phyloP scores from a whole-genome alignment of 306 rosid genomes.

The Fagus crenata region DNA sequence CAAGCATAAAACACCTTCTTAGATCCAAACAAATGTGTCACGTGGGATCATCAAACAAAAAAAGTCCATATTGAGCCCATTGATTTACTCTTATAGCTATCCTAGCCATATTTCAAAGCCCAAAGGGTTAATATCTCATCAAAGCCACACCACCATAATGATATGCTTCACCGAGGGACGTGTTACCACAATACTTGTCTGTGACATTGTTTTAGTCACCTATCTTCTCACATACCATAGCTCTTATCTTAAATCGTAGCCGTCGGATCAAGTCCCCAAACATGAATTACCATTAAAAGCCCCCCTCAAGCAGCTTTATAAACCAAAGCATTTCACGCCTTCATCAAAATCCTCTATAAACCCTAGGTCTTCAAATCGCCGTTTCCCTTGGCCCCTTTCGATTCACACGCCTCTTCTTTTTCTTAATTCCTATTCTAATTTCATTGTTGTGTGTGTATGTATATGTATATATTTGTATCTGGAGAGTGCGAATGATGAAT shows the following conservation, averaged over 20 bases:
- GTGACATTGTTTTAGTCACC: not conserved
- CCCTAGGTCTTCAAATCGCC: not conserved
- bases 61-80: no score
- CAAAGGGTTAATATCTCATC: not conserved
- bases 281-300: not conserved
- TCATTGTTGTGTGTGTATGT: not conserved
- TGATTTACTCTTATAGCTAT: no score
- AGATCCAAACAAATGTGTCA: no score
- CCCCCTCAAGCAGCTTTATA: not conserved
- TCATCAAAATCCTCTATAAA: not conserved
- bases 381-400: not conserved
- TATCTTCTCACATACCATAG: no score
- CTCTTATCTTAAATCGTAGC: constrained; percentile 13
- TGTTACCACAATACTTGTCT: not conserved
- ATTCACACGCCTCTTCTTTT: not conserved
- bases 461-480: no score
- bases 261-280: constrained; percentile 18
- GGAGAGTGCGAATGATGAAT: constrained; percentile 39
- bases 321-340: not conserved
- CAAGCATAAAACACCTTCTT: no score
- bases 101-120: not conserved
- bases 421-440: no score
- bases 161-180: not conserved
- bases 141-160: not conserved
- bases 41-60: no score